Conservation (phyloP, 495 filamentous ascomycete genomes). For the Neurospora tetraspora region DNA sequence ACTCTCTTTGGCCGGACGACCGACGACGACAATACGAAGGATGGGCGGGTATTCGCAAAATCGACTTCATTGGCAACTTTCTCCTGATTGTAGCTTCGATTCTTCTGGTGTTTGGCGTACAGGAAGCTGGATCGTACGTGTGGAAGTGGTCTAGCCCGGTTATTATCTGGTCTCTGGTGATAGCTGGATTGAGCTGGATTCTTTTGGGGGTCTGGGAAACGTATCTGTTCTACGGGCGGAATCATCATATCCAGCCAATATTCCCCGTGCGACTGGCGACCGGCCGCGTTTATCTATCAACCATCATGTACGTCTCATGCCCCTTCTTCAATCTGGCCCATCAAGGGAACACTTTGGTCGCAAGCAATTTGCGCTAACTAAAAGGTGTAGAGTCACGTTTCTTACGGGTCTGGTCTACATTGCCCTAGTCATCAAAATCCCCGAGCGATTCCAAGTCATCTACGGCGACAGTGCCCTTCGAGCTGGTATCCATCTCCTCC, state of each 20-base stretch:
- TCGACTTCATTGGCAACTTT: slow-evolving; percentile 50
- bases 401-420: slow-evolving; percentile 48
- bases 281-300: slow-evolving; percentile 27
- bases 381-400: slow-evolving; percentile 31
- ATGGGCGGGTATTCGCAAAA: slow-evolving; percentile 22
- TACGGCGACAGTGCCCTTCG: slow-evolving; percentile 35
- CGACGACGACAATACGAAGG: slow-evolving; percentile 15
- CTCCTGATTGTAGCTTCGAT: slow-evolving; percentile 44
- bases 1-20: slow-evolving; percentile 39
- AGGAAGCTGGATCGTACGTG: slow-evolving; percentile 42
- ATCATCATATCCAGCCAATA: slow-evolving; percentile 27
- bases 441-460: slow-evolving; percentile 51
- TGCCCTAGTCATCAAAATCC: slow-evolving; percentile 45
- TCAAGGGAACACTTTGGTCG: neutral
- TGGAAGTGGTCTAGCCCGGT: slow-evolving; percentile 36
- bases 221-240: slow-evolving; percentile 20
- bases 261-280: slow-evolving; percentile 30
- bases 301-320: slow-evolving; percentile 27
- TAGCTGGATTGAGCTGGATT: slow-evolving; percentile 37
- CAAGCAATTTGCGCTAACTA: slow-evolving; percentile 6
- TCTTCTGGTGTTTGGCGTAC: slow-evolving; percentile 47
- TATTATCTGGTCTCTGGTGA: slow-evolving; percentile 32
- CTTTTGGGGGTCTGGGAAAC: slow-evolving; percentile 38
- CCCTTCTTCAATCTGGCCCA: neutral
- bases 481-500: slow-evolving; percentile 50